A percentile compares a stretch with the other conserved stretches of the same genome.
These are phyloP conservation scores for Saccharomyces hybrid DNA, from an alignment of 1,139 yeast genomes.

Conservation along the genomic window DNA sequence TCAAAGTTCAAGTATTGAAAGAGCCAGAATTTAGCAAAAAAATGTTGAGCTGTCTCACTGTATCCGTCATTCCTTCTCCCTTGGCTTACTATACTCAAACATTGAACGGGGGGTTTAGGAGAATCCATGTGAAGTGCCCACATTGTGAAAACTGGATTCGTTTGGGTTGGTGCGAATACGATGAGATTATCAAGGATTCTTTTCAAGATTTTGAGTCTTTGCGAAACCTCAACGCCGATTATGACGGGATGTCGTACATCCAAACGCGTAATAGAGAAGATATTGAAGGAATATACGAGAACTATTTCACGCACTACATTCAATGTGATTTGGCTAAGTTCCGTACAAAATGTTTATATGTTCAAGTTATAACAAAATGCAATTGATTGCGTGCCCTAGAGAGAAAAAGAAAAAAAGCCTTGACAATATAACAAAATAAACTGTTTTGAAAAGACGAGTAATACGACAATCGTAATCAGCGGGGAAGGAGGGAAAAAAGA, in stretches of 20 bases:
- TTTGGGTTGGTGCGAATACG: constrained; percentile 19
- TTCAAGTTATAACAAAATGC: constrained; percentile 2
- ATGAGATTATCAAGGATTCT: constrained; percentile 12
- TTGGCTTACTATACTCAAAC: constrained; percentile 9
- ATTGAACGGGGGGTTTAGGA: constrained; percentile 11
- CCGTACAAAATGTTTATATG: constrained; percentile 5
- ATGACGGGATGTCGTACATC: constrained; percentile 8
- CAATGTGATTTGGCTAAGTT: constrained; percentile 9
- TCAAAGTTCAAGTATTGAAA: not conserved
- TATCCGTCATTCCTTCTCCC: constrained; percentile 13
- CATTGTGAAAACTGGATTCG: constrained; percentile 14
- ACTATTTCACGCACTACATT: constrained; percentile 15
- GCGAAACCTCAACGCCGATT: constrained; percentile 6
- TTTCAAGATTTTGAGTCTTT: constrained; percentile 9
- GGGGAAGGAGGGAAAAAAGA: not conserved
- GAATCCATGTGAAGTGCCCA: constrained; percentile 16
- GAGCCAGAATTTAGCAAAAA: constrained; percentile 7
- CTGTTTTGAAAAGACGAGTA: not conserved
- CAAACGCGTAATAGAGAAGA: constrained; percentile 10
- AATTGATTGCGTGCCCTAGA: not conserved
- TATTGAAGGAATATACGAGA: constrained; percentile 18
- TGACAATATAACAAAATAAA: not conserved
- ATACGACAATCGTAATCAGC: not conserved
- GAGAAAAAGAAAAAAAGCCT: not conserved
- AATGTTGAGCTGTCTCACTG: constrained; percentile 6